Evolutionary conservation across 2,329 filamentous ascomycete genomes (phyloP).

Genomic region (Alternaria hordeiaustralica): DNA sequence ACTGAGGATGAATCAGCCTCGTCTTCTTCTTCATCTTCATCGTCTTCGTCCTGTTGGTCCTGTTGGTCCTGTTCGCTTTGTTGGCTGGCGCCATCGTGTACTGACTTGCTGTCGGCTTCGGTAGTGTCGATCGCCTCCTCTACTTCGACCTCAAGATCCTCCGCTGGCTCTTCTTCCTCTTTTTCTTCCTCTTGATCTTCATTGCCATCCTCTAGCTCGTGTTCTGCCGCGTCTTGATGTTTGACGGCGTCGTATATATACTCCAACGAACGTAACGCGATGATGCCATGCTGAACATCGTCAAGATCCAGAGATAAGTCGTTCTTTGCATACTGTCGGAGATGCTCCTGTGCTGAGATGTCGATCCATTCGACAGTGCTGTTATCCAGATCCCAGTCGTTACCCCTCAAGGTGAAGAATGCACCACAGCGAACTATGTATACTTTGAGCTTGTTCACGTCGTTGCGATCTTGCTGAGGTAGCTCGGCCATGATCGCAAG

Average conservation of each 20-base stretch:
- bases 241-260: slow-evolving; percentile 20
- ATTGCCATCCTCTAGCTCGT: not conserved
- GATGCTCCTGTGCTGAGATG: slow-evolving; percentile 26
- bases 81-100: not conserved
- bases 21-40: not conserved
- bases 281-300: slow-evolving; percentile 32
- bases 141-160: not conserved
- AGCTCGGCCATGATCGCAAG: slow-evolving; percentile 31
- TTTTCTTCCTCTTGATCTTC: not conserved
- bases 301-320: slow-evolving; percentile 21
- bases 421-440: slow-evolving; percentile 30
- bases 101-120: not conserved
- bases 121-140: not conserved
- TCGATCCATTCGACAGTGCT: slow-evolving; percentile 34
- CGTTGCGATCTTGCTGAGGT: slow-evolving; percentile 18
- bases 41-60: not conserved
- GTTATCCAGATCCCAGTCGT: slow-evolving; percentile 23
- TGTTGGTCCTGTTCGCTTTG: not conserved
- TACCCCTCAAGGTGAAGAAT: slow-evolving; percentile 25
- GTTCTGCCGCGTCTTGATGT: not conserved
- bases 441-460: slow-evolving; percentile 21
- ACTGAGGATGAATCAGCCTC: not conserved
- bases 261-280: slow-evolving; percentile 30
- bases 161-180: not conserved
- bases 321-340: slow-evolving; percentile 26